A percentile compares a stretch with the other conserved stretches of the same genome.
Conservation (phyloP, 2,329 filamentous ascomycete genomes). For the Myriosclerotinia curreyana region DNA sequence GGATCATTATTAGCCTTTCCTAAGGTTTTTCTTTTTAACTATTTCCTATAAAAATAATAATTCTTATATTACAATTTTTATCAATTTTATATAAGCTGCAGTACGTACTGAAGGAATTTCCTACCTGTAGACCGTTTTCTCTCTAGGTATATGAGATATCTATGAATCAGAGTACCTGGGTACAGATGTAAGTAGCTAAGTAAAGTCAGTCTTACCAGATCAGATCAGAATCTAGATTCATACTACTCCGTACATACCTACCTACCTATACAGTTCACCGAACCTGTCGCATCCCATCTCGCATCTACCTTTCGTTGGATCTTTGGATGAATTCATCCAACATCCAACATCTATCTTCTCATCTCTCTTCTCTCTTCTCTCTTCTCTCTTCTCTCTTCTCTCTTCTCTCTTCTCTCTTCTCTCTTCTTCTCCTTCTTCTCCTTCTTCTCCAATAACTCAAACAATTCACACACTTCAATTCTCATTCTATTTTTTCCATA, state of each 20-base stretch:
- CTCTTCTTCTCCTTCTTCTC: neutral
- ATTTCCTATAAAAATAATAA: neutral
- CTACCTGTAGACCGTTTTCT: neutral
- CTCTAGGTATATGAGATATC: no score
- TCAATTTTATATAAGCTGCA: neutral
- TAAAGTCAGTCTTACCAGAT: neutral
- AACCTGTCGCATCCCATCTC: no score
- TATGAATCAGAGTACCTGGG: no score
- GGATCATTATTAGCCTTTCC: conserved; percentile 7
- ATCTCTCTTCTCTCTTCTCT: neutral
- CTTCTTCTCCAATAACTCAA: neutral
- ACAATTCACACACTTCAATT: no score
- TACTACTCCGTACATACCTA: no score
- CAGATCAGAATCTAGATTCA: no score
- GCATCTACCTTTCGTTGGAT: neutral
- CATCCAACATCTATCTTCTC: no score
- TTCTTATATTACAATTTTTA: neutral
- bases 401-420: neutral
- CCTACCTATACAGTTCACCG: no score
- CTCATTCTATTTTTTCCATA: no score
- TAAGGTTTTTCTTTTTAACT: neutral
- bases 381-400: neutral
- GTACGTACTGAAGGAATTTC: no score
- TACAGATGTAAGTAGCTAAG: no score
- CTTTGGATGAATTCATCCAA: neutral